These are phyloP conservation scores for Trichoderma asperellum DNA, from an alignment of 2,329 filamentous ascomycete species.

Conservation along the genomic window DNA sequence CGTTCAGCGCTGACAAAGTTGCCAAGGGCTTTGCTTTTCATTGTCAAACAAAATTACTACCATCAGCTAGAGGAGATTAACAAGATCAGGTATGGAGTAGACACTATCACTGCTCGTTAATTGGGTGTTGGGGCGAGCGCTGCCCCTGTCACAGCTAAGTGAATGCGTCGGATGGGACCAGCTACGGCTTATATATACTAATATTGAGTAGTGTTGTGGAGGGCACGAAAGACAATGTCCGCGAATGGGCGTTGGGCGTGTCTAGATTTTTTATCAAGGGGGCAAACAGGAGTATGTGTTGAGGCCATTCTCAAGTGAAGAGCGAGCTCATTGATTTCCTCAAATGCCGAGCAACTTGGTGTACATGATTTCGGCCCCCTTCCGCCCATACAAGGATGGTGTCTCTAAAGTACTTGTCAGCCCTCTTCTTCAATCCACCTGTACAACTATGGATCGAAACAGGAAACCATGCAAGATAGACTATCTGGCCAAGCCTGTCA, in stretches of 20 bases:
- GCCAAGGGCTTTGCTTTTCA: not conserved
- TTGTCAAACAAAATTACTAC: not conserved
- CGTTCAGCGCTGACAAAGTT: slow-evolving; percentile 3
- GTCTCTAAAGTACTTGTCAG: no score
- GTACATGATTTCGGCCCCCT: not conserved
- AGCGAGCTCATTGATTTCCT: not conserved
- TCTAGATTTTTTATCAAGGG: not conserved
- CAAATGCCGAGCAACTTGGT: not conserved
- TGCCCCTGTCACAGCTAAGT: not conserved
- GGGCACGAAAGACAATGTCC: not conserved
- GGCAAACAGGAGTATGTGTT: not conserved
- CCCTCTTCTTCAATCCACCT: not conserved
- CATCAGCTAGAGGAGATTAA: not conserved
- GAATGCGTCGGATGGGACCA: not conserved
- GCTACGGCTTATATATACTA: not conserved
- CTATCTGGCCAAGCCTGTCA: not conserved
- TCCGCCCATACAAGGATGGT: not conserved
- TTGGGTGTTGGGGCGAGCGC: not conserved
- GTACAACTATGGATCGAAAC: not conserved
- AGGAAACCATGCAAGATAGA: not conserved
- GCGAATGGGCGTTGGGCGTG: not conserved
- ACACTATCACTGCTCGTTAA: not conserved
- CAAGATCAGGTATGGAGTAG: not conserved
- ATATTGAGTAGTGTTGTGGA: not conserved
- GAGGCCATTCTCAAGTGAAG: not conserved